These are phyloP conservation scores for Lagenidium sp. DNA, from an alignment of 352 stramenopile genomes.

Conservation along the genomic window DNA sequence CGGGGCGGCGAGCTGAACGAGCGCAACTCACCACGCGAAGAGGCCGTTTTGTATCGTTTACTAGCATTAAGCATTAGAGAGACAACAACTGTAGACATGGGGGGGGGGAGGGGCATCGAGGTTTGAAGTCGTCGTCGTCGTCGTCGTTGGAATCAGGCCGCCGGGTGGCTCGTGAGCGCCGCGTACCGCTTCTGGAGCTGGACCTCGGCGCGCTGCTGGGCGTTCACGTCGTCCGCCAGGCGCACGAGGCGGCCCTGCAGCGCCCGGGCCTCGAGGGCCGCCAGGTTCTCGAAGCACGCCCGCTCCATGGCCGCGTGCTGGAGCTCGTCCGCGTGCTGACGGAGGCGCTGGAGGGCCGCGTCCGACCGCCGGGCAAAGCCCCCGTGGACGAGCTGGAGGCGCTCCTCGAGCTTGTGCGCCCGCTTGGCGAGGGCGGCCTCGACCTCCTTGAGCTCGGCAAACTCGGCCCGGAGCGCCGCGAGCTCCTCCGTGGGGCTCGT, in stretches of 20 bases:
- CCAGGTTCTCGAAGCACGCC: constrained; percentile 53
- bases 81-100: not conserved
- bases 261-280: constrained; percentile 37
- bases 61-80: not conserved
- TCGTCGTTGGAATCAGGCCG: constrained; percentile 2
- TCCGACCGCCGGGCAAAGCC: constrained; percentile 43
- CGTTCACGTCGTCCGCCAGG: constrained; percentile 66
- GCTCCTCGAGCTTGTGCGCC: constrained; percentile 64
- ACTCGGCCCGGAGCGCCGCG: constrained; percentile 40
- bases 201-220: constrained; percentile 65
- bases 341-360: constrained; percentile 24
- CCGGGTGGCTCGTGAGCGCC: constrained; percentile 23
- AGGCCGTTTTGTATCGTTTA: too few species aligned
- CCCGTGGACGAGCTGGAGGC: constrained; percentile 49
- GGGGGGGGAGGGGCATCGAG: too few species aligned
- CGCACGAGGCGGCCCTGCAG: constrained; percentile 53
- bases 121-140: too few species aligned
- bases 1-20: too few species aligned
- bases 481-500: constrained; percentile 29
- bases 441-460: constrained; percentile 54
- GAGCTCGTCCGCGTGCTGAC: constrained; percentile 26
- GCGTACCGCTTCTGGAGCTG: constrained; percentile 76
- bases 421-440: constrained; percentile 54
- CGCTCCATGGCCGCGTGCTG: constrained; percentile 58
- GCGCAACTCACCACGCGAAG: not conserved